These are phyloP conservation scores for Ligustrum vulgare DNA, from an alignment of 257 asterid species.

Conservation along the genomic window DNA sequence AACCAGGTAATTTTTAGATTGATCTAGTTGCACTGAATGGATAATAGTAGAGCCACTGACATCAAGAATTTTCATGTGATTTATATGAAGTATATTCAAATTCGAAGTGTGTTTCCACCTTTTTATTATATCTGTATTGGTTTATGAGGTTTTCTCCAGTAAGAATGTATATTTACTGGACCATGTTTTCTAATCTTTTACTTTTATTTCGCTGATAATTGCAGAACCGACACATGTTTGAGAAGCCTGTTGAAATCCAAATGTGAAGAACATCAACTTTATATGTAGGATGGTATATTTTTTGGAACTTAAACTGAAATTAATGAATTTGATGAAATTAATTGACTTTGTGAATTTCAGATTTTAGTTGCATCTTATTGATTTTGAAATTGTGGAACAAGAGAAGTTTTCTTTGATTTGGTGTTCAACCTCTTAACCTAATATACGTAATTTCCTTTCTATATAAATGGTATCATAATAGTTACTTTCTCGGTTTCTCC, in stretches of 20 bases:
- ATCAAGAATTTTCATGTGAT: not conserved
- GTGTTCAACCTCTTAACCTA: too few relatives aligned
- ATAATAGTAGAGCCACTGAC: not conserved
- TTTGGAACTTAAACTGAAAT: too few relatives aligned
- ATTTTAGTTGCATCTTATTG: too few relatives aligned
- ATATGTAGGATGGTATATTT: too few relatives aligned
- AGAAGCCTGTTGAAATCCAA: slow-evolving; percentile 51
- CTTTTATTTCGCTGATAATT: slow-evolving; percentile 1
- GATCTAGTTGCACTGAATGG: not conserved
- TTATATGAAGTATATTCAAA: not conserved
- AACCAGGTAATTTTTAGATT: slow-evolving; percentile 39
- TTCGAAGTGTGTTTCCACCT: not conserved
- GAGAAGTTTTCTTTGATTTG: too few relatives aligned
- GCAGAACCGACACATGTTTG: slow-evolving; percentile 36
- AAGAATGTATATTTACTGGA: not conserved
- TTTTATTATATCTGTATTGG: not conserved
- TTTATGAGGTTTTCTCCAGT: not conserved
- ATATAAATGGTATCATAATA: too few relatives aligned
- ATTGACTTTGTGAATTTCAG: too few relatives aligned
- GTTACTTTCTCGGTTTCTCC: too few relatives aligned
- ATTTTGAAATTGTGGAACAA: too few relatives aligned
- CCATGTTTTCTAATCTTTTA: not conserved
- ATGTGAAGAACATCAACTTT: too few relatives aligned
- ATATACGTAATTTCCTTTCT: too few relatives aligned
- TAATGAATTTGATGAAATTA: too few relatives aligned